Percentiles rank a stretch among this genome's conserved stretches.
Conservation (phyloP, 306 rosid species). For the Inga oerstediana region DNA sequence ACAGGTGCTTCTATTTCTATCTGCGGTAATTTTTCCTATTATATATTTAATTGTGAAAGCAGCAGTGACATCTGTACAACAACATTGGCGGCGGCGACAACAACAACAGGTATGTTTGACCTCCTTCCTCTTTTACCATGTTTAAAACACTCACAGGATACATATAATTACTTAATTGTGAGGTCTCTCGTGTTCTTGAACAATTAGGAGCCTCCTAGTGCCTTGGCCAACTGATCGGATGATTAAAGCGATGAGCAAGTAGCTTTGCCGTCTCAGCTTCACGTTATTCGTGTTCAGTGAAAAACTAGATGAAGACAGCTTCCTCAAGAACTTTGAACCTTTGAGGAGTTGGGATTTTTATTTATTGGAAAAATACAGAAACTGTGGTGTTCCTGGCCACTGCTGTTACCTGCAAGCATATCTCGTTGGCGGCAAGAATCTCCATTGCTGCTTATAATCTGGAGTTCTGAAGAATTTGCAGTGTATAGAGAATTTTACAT, state of each 20-base stretch:
- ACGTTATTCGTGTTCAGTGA: slow-evolving; percentile 53
- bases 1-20: slow-evolving; percentile 68
- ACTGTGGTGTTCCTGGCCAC: slow-evolving; percentile 28
- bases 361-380: slow-evolving; percentile 14
- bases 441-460: slow-evolving; percentile 13
- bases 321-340: slow-evolving; percentile 28
- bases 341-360: slow-evolving; percentile 14
- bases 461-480: slow-evolving; percentile 32
- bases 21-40: slow-evolving; percentile 67
- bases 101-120: slow-evolving; percentile 49
- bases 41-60: slow-evolving; percentile 66
- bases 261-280: slow-evolving; percentile 52
- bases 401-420: background rate
- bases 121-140: background rate
- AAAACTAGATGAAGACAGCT: slow-evolving; percentile 35
- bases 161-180: slow-evolving; percentile 3
- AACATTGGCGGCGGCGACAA: slow-evolving; percentile 45
- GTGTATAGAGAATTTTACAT: slow-evolving; percentile 34
- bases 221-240: slow-evolving; percentile 46
- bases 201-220: slow-evolving; percentile 55
- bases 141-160: background rate
- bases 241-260: slow-evolving; percentile 54
- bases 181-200: slow-evolving; percentile 5
- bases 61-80: slow-evolving; percentile 59
- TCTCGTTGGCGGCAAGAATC: slow-evolving; percentile 24